Percentiles rank a stretch among this genome's conserved stretches.
Conservation (phyloP, 106 monocot species). For the Posidonia australis region DNA sequence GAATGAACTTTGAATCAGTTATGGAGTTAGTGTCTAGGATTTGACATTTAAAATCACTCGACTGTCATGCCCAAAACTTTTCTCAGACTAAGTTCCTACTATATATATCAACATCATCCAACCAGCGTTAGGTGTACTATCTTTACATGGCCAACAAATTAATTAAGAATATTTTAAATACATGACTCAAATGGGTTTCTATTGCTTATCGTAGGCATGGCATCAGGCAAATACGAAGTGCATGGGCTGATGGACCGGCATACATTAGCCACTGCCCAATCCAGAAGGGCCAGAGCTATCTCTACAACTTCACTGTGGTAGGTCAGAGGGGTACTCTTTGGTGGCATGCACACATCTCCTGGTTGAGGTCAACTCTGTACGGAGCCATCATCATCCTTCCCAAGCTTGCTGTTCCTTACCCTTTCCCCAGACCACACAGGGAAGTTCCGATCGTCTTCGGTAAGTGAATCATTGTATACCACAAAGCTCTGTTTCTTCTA, state of each 20-base stretch:
- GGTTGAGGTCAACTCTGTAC: conserved; percentile 34
- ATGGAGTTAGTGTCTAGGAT: too few relatives aligned
- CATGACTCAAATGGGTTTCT: too few relatives aligned
- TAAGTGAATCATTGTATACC: too few relatives aligned
- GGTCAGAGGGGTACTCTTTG: conserved; percentile 18
- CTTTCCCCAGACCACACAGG: conserved; percentile 28
- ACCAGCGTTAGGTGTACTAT: too few relatives aligned
- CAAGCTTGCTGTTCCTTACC: conserved; percentile 33
- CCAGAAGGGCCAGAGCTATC: conserved; percentile 10
- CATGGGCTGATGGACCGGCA: conserved; percentile 51
- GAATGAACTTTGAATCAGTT: too few relatives aligned
- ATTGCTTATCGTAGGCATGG: conserved; percentile 62
- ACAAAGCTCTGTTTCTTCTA: too few relatives aligned
- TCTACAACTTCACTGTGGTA: conserved; percentile 16
- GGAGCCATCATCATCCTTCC: conserved; percentile 36
- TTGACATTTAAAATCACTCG: too few relatives aligned
- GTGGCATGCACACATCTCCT: conserved; percentile 42
- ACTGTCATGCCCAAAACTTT: too few relatives aligned
- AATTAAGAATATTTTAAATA: too few relatives aligned
- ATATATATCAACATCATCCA: too few relatives aligned
- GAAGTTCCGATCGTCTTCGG: conserved; percentile 17
- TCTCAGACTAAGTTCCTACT: too few relatives aligned
- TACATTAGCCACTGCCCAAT: conserved; percentile 14
- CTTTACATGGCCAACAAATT: too few relatives aligned
- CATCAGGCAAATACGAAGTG: conserved; percentile 38